A percentile compares a stretch with the other conserved stretches of the same genome.
phyloP scores from a whole-genome alignment of 164 flowering plant species.

The Amborella trichopoda region DNA sequence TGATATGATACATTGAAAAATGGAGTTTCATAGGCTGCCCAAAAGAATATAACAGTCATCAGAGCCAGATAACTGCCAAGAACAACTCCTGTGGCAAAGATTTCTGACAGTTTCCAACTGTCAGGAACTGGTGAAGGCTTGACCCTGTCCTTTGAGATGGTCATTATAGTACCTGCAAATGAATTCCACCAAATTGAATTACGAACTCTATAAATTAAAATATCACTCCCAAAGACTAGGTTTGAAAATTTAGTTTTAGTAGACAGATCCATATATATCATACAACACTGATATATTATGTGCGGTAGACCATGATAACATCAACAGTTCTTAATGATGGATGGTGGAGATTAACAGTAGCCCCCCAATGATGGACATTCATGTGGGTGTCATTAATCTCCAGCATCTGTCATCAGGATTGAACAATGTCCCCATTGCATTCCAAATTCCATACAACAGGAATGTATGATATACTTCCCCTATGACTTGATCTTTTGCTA shows the following conservation, averaged over 20 bases:
- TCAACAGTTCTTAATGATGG: too few species aligned
- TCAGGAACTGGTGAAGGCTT: constrained; percentile 82
- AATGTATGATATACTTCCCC: too few species aligned
- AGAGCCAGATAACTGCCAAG: constrained; percentile 78
- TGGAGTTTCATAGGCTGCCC: constrained; percentile 71
- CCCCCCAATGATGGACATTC: not conserved
- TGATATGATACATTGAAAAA: constrained; percentile 52
- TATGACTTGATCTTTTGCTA: too few species aligned
- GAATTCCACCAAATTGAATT: too few species aligned
- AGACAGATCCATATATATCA: too few species aligned
- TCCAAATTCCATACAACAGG: too few species aligned
- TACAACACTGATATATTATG: too few species aligned
- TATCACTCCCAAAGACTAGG: too few species aligned
- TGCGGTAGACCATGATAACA: too few species aligned
- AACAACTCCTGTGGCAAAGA: constrained; percentile 67
- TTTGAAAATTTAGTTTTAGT: too few species aligned
- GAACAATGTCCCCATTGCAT: too few species aligned
- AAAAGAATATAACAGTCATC: constrained; percentile 85
- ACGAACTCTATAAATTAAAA: too few species aligned
- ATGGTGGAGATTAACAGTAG: not conserved
- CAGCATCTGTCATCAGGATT: not conserved
- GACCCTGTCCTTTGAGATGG: constrained; percentile 80
- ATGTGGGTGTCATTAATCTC: not conserved
- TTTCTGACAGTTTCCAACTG: constrained; percentile 82
- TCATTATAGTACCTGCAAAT: constrained; percentile 89